Percentiles rank a stretch among this genome's conserved stretches.
phyloP scores from a whole-genome alignment of 805 yeast species.

The Candida qinlingensis region DNA sequence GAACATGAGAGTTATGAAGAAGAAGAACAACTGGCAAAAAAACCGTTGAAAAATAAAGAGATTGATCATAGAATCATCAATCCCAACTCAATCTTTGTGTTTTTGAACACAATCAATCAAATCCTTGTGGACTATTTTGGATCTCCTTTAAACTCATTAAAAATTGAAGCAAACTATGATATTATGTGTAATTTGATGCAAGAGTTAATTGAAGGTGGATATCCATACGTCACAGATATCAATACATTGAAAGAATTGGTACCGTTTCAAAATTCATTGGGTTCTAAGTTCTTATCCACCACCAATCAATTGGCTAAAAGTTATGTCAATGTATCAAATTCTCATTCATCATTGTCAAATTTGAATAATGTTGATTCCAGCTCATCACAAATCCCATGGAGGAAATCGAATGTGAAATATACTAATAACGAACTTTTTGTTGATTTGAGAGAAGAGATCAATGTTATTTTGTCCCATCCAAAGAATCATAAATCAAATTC shows the following conservation, averaged over 20 bases:
- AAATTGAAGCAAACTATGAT: conserved; percentile 65
- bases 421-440: conserved; percentile 82
- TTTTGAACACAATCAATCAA: conserved; percentile 44
- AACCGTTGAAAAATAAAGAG: neutral
- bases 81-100: conserved; percentile 50
- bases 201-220: conserved; percentile 75
- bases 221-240: conserved; percentile 66
- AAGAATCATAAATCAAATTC: conserved; percentile 11
- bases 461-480: conserved; percentile 39
- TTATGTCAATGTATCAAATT: conserved; percentile 15
- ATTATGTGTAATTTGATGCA: conserved; percentile 64
- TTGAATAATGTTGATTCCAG: conserved; percentile 1
- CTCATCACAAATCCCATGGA: conserved; percentile 61
- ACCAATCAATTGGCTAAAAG: conserved; percentile 29
- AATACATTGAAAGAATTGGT: conserved; percentile 66
- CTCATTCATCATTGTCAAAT: conserved; percentile 7
- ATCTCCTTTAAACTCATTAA: conserved; percentile 46
- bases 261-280: conserved; percentile 40
- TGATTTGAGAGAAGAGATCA: conserved; percentile 67
- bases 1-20: neutral
- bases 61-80: conserved; percentile 26
- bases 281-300: conserved; percentile 29
- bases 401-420: conserved; percentile 63
- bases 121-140: conserved; percentile 56
- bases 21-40: neutral